Base-by-base conservation (phyloP, 2,329 filamentous ascomycete species). In the Cercospora brassicicola region DNA sequence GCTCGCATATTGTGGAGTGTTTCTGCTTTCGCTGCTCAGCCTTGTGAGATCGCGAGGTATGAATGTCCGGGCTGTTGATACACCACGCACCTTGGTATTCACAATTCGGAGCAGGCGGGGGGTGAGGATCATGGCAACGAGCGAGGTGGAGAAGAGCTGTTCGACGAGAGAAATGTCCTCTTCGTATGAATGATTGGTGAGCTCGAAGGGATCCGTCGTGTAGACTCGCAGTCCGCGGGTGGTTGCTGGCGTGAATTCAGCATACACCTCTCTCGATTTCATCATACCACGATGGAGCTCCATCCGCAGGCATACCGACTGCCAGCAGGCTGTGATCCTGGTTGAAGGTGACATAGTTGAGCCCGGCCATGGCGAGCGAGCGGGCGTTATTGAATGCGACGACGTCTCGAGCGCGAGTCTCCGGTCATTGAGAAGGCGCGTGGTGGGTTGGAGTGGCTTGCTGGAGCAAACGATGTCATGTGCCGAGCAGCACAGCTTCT, bases 311-410 rank as follows among this genome's bases (percentile, higher is more conserved):
- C 90, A 78, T 84, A 93, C 93, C 94, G 75, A 99, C 94, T 83
- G 94, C 94, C 72, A 99, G 86, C 81, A 94, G 94, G 86, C 92
- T 96, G 84, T 97, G 93, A 84, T 99, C 95, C 59, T 99, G 95
- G 82, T 99, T 99, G 82, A 98, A 99, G 51, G 94, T 97, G 76
- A 99, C 93, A 82, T 96, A 99, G 82, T 99, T 99, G 84, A 98
- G 93, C 42, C 76, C 74, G 15, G 76, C 73, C 76, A 78, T 78
- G 62, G 61, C 63, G 63, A 53, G 18, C 26, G 39, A 36, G 28
- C 31, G 63, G 42, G 20, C 20, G 45, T 31, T 23, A 39, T 51
- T 28, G 45, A n/a, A 63, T 36, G 61, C 45, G 61, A 36, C 45
- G 48, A 20, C n/a, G 23, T 57, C 53, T 33, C 20, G 53, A 30